Conservation (phyloP, 2,329 filamentous ascomycete genomes). For the Helminthosporium solani region DNA sequence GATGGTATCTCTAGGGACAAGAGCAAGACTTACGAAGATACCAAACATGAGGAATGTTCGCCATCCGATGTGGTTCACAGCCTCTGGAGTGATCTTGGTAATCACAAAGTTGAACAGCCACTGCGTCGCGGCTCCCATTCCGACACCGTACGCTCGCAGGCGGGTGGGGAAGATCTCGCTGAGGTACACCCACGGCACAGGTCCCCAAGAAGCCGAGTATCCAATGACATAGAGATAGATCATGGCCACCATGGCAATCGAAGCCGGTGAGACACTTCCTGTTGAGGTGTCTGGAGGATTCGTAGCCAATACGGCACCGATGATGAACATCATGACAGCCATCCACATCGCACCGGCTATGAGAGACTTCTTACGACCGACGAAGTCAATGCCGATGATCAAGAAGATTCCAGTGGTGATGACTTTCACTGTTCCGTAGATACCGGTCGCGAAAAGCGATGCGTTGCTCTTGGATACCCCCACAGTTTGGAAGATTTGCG, state of each 20-base stretch:
- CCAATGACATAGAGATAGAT: constrained; percentile 53
- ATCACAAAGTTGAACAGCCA: constrained; percentile 45
- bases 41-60: constrained; percentile 27
- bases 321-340: constrained; percentile 6
- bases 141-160: constrained; percentile 42
- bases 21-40: constrained; percentile 59
- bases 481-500: constrained; percentile 4
- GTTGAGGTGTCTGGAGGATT: constrained; percentile 44
- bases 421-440: constrained; percentile 8
- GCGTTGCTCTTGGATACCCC: constrained; percentile 47
- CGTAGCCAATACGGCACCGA: constrained; percentile 5
- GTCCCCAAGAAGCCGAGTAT: constrained; percentile 53
- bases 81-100: constrained; percentile 45
- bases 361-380: constrained; percentile 3
- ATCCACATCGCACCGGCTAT: constrained; percentile 4
- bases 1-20: neutral
- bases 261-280: neutral
- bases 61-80: constrained; percentile 37
- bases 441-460: constrained; percentile 37
- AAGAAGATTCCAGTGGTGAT: constrained; percentile 5
- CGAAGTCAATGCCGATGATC: constrained; percentile 4
- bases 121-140: constrained; percentile 29
- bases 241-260: constrained; percentile 3
- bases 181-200: constrained; percentile 9
- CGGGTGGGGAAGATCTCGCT: constrained; percentile 22